Percentiles rank a stretch among this genome's conserved stretches.
These are phyloP conservation scores for Cladobotryum protrusum DNA, from an alignment of 2,329 filamentous ascomycete species.

Conservation along the genomic window DNA sequence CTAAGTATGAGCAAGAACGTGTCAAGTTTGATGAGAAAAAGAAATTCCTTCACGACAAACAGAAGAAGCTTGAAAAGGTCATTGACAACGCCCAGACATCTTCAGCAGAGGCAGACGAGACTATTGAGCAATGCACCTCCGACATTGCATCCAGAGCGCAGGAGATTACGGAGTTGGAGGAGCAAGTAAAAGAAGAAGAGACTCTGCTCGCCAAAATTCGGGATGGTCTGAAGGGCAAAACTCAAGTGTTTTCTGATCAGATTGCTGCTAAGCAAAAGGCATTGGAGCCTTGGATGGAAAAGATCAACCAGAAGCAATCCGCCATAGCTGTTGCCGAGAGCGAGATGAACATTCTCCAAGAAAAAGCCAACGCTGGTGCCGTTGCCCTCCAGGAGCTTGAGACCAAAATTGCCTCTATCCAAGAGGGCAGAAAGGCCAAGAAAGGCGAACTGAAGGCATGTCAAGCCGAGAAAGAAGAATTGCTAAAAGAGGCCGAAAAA, in stretches of 20 bases:
- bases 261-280: slow-evolving; percentile 90
- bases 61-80: slow-evolving; percentile 89
- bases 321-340: slow-evolving; percentile 91
- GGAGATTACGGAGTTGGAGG: slow-evolving; percentile 73
- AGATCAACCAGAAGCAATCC: slow-evolving; percentile 93
- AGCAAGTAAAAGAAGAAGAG: slow-evolving; percentile 71
- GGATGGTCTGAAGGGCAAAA: slow-evolving; percentile 88
- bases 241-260: slow-evolving; percentile 86
- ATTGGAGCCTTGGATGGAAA: slow-evolving; percentile 92
- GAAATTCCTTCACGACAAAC: slow-evolving; percentile 86
- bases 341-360: slow-evolving; percentile 83
- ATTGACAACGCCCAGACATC: slow-evolving; percentile 71
- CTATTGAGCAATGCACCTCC: slow-evolving; percentile 68
- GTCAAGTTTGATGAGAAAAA: slow-evolving; percentile 98
- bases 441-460: slow-evolving; percentile 68
- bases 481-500: slow-evolving; percentile 69
- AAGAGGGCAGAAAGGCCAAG: slow-evolving; percentile 66
- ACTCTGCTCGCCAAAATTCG: slow-evolving; percentile 76
- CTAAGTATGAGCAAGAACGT: slow-evolving; percentile 89
- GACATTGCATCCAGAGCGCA: slow-evolving; percentile 71
- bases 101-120: slow-evolving; percentile 65
- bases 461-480: slow-evolving; percentile 61
- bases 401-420: slow-evolving; percentile 67
- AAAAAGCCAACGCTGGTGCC: slow-evolving; percentile 82
- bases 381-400: slow-evolving; percentile 79